Percentiles rank a stretch among this genome's conserved stretches.
These are phyloP conservation scores for Linnemannia elongata DNA, from an alignment of 192 early-diverging fungal species.

Conservation along the genomic window DNA sequence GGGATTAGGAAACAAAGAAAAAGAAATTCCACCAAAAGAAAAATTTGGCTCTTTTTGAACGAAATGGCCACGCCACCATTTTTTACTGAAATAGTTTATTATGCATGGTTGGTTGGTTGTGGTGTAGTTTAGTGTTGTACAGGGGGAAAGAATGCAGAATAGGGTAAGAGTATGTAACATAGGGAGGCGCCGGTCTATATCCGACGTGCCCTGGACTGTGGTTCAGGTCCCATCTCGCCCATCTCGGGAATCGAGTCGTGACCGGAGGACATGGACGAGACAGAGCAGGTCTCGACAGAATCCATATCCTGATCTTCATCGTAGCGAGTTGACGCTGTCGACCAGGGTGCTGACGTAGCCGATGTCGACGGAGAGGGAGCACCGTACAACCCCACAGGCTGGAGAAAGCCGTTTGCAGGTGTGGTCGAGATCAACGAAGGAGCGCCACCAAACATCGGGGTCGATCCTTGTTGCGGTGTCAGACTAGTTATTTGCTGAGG, in stretches of 20 bases:
- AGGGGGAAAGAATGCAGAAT: neutral
- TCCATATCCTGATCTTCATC: constrained; percentile 55
- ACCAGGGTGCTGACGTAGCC: neutral
- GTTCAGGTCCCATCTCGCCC: constrained; percentile 35
- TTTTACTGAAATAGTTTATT: neutral
- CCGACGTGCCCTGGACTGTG: neutral
- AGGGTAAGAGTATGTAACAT: neutral
- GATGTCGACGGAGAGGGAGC: neutral
- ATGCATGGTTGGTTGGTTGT: neutral
- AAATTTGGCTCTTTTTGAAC: neutral
- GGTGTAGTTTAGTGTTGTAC: neutral
- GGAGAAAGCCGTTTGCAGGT: constrained; percentile 4
- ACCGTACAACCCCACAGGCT: neutral
- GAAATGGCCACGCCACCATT: constrained; percentile 9
- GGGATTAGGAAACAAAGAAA: neutral
- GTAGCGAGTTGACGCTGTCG: constrained; percentile 29
- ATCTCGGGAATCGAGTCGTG: constrained; percentile 51
- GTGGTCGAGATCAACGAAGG: neutral
- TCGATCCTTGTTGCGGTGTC: neutral
- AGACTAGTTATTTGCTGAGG: neutral
- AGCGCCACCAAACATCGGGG: neutral
- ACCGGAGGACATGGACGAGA: constrained; percentile 54
- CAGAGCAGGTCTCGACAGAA: constrained; percentile 47
- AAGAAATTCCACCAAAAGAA: neutral
- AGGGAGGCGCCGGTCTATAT: too few species aligned